Conservation (phyloP, 768 basidiomycete genomes). For the Rubroboletus pulcherrimus region DNA sequence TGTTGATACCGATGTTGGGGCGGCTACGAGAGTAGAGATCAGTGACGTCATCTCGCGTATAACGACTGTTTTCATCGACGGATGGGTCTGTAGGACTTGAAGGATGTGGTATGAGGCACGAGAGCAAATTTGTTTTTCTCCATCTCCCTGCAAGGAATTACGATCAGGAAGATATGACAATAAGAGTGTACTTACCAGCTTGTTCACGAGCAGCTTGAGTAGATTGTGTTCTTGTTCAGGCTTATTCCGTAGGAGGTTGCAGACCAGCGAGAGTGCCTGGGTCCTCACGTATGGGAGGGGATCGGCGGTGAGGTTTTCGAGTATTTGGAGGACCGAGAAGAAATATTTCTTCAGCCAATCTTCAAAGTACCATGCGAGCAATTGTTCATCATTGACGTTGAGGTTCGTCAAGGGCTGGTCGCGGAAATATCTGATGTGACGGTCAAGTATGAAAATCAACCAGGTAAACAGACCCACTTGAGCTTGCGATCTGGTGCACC, state of each 20-base stretch:
- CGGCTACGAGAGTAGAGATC: constrained; percentile 42
- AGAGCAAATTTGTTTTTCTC: constrained; percentile 82
- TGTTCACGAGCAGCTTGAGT: constrained; percentile 88
- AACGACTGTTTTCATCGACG: constrained; percentile 87
- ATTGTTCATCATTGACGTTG: constrained; percentile 61
- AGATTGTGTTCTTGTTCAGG: constrained; percentile 98
- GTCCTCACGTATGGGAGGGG: constrained; percentile 85
- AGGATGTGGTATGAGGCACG: constrained; percentile 88
- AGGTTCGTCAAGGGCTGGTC: constrained; percentile 77
- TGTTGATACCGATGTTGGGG: constrained; percentile 10
- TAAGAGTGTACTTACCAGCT: constrained; percentile 56
- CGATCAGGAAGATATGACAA: neutral
- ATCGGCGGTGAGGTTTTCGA: constrained; percentile 85
- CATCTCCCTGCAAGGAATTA: constrained; percentile 63
- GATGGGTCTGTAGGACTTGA: constrained; percentile 85
- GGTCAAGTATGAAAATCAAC: neutral
- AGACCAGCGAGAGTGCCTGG: constrained; percentile 74
- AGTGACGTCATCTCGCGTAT: constrained; percentile 83
- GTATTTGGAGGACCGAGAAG: constrained; percentile 83
- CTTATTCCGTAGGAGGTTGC: constrained; percentile 78
- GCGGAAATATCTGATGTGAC: constrained; percentile 71
- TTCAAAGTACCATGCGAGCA: constrained; percentile 88
- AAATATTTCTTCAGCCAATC: constrained; percentile 98
- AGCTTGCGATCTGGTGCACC: constrained; percentile 87
- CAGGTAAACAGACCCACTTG: constrained; percentile 47